Evolutionary conservation across 306 rosid genomes (phyloP).

Genomic region (Luffa acutangula): DNA sequence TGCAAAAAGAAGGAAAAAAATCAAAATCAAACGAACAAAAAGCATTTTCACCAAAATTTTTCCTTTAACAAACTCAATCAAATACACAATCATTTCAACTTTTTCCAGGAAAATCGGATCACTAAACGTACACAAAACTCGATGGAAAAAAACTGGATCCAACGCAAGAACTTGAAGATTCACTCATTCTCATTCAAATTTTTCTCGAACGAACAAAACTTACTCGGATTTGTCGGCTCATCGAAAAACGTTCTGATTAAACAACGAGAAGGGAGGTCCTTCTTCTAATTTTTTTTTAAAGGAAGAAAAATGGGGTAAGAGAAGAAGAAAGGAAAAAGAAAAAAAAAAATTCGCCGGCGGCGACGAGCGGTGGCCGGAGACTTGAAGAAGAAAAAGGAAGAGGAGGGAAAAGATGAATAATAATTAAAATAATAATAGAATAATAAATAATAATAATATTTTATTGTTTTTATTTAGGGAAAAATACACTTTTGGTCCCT

Average conservation of each 20-base stretch:
- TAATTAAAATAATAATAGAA: no score
- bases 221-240: neutral
- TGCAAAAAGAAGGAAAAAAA: neutral
- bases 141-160: slow-evolving; percentile 1
- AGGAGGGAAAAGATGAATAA: no score
- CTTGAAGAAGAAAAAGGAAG: no score
- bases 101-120: slow-evolving; percentile 4
- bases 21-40: neutral
- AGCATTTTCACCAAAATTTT: neutral
- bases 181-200: neutral
- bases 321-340: no score
- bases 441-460: no score
- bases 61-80: neutral
- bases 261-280: neutral
- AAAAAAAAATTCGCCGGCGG: no score
- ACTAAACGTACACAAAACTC: neutral
- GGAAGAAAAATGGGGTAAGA: no score
- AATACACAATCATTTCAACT: neutral
- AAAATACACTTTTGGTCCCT: no score
- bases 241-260: neutral
- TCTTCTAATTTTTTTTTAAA: no score
- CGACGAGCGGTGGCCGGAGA: no score
- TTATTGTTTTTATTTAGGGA: no score
- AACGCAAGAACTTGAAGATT: neutral
- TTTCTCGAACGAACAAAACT: neutral